Evolutionary conservation across 2,329 filamentous ascomycete genomes (phyloP).

Genomic region (Macrophomina tecta): DNA sequence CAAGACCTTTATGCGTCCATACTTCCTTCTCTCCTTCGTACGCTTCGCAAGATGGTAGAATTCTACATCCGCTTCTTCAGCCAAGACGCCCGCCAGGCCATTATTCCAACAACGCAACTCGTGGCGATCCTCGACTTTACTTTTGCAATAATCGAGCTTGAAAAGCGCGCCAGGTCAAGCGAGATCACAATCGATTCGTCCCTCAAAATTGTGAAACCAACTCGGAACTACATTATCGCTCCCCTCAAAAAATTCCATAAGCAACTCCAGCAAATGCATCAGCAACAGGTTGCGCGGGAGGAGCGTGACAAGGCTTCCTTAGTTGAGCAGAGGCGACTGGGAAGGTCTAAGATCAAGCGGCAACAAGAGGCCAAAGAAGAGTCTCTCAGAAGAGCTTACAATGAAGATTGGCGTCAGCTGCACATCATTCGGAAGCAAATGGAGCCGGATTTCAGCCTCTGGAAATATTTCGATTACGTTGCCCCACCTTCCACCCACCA

Average conservation of each 20-base stretch:
- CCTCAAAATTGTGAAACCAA: constrained; percentile 35
- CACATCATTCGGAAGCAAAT: constrained; percentile 14
- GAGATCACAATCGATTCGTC: constrained; percentile 28
- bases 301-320: neutral
- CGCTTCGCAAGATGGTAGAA: constrained; percentile 31
- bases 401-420: constrained; percentile 13
- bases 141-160: constrained; percentile 36
- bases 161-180: constrained; percentile 33
- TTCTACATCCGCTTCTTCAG: constrained; percentile 30
- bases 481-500: neutral
- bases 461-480: neutral
- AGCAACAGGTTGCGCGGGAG: neutral
- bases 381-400: neutral
- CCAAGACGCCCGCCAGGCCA: neutral
- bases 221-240: constrained; percentile 35
- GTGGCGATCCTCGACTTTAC: constrained; percentile 36
- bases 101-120: neutral
- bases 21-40: constrained; percentile 34
- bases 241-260: constrained; percentile 32
- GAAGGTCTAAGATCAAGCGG: neutral
- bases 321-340: neutral
- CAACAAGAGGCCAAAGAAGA: neutral
- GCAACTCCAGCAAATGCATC: constrained; percentile 15
- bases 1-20: constrained; percentile 37
- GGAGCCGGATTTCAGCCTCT: constrained; percentile 4